Evolutionary conservation across 202 grass and related monocot species (phyloP).

Genomic region (Zizania palustris): DNA sequence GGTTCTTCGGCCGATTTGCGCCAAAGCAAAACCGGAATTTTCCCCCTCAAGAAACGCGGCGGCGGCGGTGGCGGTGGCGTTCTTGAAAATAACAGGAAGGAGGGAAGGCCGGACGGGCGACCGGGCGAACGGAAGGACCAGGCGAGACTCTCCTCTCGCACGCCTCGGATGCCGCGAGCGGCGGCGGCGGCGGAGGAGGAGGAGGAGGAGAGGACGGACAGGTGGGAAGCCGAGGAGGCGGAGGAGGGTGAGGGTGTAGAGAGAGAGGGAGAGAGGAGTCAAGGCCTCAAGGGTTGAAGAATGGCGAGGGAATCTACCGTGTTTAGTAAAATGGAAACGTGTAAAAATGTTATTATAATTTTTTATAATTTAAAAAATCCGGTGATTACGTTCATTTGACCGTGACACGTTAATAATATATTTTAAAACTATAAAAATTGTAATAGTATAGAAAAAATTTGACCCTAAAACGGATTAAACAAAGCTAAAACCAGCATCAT

Average conservation of each 20-base stretch:
- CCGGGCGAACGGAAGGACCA: neutral
- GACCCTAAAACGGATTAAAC: too few relatives aligned
- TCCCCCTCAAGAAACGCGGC: constrained; percentile 5
- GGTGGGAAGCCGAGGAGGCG: constrained; percentile 40
- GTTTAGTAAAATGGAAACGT: too few relatives aligned
- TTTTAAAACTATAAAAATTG: too few relatives aligned
- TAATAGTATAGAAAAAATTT: too few relatives aligned
- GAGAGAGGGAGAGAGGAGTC: neutral
- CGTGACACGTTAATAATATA: too few relatives aligned
- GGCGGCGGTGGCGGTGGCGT: constrained; percentile 15
- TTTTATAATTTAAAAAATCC: too few relatives aligned
- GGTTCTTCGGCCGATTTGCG: neutral
- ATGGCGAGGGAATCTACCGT: constrained; percentile 32
- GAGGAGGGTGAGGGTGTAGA: neutral
- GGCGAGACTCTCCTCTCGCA: neutral
- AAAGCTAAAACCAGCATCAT: too few relatives aligned
- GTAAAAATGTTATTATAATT: too few relatives aligned
- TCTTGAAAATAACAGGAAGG: neutral
- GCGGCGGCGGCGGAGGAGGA: neutral
- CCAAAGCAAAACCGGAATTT: constrained; percentile 11
- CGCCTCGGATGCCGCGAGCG: constrained; percentile 17
- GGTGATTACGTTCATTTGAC: too few relatives aligned
- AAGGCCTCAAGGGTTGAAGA: neutral
- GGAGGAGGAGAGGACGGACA: constrained; percentile 13
- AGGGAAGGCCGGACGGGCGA: too few relatives aligned